These are phyloP conservation scores for Gypsophila paniculata DNA, from an alignment of 179 eudicot species.

Conservation along the genomic window DNA sequence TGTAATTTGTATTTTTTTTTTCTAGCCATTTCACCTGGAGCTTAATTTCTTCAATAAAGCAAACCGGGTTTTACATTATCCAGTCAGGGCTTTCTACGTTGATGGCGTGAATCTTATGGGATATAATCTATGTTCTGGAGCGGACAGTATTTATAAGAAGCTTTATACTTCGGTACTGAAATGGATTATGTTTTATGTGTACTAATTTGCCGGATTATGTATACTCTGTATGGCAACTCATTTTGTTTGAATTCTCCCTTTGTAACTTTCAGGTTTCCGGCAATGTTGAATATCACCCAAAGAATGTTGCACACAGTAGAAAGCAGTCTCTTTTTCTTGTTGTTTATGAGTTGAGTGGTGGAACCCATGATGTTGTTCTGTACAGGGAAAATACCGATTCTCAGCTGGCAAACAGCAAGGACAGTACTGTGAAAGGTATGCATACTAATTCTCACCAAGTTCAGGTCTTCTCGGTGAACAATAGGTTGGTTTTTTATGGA, in stretches of 20 bases:
- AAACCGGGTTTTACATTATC: conserved; percentile 89
- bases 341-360: conserved; percentile 74
- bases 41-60: conserved; percentile 84
- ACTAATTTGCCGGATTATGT: not conserved
- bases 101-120: conserved; percentile 91
- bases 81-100: conserved; percentile 79
- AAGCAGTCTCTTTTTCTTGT: conserved; percentile 85
- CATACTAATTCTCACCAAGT: conserved; percentile 13
- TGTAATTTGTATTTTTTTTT: conserved; percentile 18
- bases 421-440: conserved; percentile 70
- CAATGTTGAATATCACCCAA: conserved; percentile 71
- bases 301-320: conserved; percentile 57
- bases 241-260: conserved; percentile 10
- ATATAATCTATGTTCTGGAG: conserved; percentile 79
- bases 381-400: conserved; percentile 81
- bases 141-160: conserved; percentile 78
- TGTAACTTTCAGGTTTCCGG: conserved; percentile 66
- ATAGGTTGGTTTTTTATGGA: conserved; percentile 1
- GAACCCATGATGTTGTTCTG: conserved; percentile 66
- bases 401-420: conserved; percentile 67
- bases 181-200: conserved; percentile 1
- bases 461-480: conserved; percentile 5
- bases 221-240: conserved; percentile 5
- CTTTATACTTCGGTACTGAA: conserved; percentile 64
- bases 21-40: conserved; percentile 91